Percentiles rank a stretch among this genome's conserved stretches.
phyloP scores from a whole-genome alignment of 1,284 basidiomycete species.

The Trametes pubescens region DNA sequence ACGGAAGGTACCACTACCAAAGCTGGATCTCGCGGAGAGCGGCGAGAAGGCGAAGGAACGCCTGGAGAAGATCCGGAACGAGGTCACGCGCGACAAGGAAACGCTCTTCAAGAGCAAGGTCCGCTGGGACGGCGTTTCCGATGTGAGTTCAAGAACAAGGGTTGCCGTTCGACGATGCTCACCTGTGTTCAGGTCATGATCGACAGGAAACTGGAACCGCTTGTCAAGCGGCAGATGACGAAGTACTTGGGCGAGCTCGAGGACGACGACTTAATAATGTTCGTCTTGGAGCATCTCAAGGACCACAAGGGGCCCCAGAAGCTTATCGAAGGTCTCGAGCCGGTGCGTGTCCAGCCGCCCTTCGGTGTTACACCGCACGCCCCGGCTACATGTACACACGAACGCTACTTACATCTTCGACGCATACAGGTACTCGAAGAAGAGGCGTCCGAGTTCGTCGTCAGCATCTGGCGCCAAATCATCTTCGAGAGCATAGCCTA shows the following conservation, averaged over 20 bases:
- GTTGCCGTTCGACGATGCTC: neutral
- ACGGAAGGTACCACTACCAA: slow-evolving; percentile 82
- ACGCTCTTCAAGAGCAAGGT: slow-evolving; percentile 81
- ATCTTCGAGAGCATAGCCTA: slow-evolving; percentile 93
- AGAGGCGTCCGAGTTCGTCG: slow-evolving; percentile 80
- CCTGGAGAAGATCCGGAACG: slow-evolving; percentile 75
- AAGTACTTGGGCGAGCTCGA: slow-evolving; percentile 89
- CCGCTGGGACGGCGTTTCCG: slow-evolving; percentile 86
- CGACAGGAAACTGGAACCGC: slow-evolving; percentile 81
- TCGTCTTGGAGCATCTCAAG: slow-evolving; percentile 87
- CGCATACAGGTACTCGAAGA: slow-evolving; percentile 81
- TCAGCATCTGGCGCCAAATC: slow-evolving; percentile 86
- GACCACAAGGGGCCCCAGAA: slow-evolving; percentile 85
- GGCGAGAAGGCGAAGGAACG: slow-evolving; percentile 80
- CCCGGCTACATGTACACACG: neutral
- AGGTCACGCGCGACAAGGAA: slow-evolving; percentile 77
- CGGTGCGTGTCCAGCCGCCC: slow-evolving; percentile 63
- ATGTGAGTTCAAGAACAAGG: slow-evolving; percentile 60
- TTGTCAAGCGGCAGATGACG: slow-evolving; percentile 81
- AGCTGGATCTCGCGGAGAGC: slow-evolving; percentile 85
- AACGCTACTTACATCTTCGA: slow-evolving; percentile 13
- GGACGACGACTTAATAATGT: slow-evolving; percentile 90
- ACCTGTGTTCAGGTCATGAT: slow-evolving; percentile 65
- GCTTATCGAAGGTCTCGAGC: slow-evolving; percentile 86
- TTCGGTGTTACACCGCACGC: slow-evolving; percentile 1